Evolutionary conservation across 2,329 filamentous ascomycete species (phyloP).

Genomic region (Epichloe coenophiala): DNA sequence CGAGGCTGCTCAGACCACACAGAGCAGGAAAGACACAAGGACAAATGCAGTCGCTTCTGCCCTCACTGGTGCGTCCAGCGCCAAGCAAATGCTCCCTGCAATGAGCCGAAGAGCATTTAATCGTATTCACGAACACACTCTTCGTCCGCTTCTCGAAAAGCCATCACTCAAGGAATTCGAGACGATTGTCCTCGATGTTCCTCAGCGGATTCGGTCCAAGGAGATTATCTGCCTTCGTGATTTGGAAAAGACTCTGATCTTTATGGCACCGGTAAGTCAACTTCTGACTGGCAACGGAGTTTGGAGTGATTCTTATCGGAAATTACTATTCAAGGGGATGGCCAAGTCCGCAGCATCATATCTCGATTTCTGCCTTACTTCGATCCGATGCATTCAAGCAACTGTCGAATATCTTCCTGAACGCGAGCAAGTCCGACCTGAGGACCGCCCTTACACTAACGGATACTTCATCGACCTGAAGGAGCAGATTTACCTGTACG

Average conservation of each 20-base stretch:
- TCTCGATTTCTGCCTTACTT: conserved; percentile 79
- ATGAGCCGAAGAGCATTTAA: conserved; percentile 58
- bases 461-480: conserved; percentile 95
- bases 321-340: conserved; percentile 63
- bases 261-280: conserved; percentile 84
- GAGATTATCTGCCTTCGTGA: conserved; percentile 86
- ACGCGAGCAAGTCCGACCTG: conserved; percentile 69
- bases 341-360: conserved; percentile 58
- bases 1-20: conserved; percentile 21
- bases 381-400: conserved; percentile 79
- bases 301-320: conserved; percentile 55
- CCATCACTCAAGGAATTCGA: conserved; percentile 66
- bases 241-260: conserved; percentile 84
- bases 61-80: conserved; percentile 42
- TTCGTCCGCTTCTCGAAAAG: conserved; percentile 66
- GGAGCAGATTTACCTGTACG: conserved; percentile 85
- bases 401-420: conserved; percentile 78
- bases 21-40: conserved; percentile 16
- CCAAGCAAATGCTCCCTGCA: conserved; percentile 37
- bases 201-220: conserved; percentile 65
- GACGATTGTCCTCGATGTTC: conserved; percentile 63
- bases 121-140: conserved; percentile 67
- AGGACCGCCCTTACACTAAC: conserved; percentile 85
- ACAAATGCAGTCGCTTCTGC: conserved; percentile 33
- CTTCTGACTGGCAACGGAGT: conserved; percentile 39